Base-by-base conservation (phyloP, 2,329 filamentous ascomycete species). In the Sarocladiaceae sp. region DNA sequence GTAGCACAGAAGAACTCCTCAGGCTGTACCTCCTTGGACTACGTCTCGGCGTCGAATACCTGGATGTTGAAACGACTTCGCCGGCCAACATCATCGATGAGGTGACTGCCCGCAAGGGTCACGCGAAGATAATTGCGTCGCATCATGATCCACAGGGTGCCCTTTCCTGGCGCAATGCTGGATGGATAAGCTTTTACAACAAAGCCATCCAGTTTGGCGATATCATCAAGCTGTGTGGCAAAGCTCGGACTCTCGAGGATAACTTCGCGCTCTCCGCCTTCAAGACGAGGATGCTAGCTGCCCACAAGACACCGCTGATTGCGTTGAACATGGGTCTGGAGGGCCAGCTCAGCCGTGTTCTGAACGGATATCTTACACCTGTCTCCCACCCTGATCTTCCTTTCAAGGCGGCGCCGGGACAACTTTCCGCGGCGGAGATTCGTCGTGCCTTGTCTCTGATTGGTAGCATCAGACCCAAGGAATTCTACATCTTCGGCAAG, bases 301-400 rank as follows among this genome's bases (percentile, higher is more conserved):
- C 85, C 2, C 85, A 94, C 58, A 74, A 84, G 44, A 80, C 82
- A n/a, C 91, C 90, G 1, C 68, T 98, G 45, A 96, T 98, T 54
- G 88, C 86, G 1, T 85, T 98, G 60, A 98, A 98, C 65, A 97
- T 98, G 91, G 90, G 91, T 23, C 72, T 80, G 39, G 71, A 78
- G 20, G 93, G 93, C 40, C 93, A 95, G 67, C 75, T 96, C 33
- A 95, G 88, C 57, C 83, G 93, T 26, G 83, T 98, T 34, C 70
- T 94, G 47, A 98, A 98, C 64, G 74, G 78, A 23, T 97, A 97
- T 70, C 80, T 98, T 70, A 97, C 93, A 0, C 93, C 93, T 0
- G 93, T 98, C 12, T 89, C 88, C 3, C 93, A 97, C 61, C 86
- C 88, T 2, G 77, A 76, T 11, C 73, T 97, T n/a, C 89, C 91